phyloP scores from a whole-genome alignment of 2,329 filamentous ascomycete species.

The Ascochyta rabiei region DNA sequence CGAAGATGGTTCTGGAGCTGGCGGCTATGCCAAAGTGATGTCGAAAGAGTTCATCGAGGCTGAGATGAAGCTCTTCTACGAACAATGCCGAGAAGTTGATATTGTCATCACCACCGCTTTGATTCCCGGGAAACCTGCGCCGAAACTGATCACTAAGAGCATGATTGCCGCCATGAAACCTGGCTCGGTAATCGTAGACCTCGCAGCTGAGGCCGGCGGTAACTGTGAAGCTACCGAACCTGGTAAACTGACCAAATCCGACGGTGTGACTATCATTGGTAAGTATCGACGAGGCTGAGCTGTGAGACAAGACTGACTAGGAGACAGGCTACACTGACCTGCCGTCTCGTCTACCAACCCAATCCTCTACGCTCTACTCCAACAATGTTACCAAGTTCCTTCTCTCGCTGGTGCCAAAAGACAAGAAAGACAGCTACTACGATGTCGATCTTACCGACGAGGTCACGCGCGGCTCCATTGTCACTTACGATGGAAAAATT shows the following conservation, averaged over 20 bases:
- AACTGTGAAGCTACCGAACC: conserved; percentile 84
- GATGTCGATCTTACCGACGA: conserved; percentile 82
- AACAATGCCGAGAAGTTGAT: conserved; percentile 85
- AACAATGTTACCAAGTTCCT: conserved; percentile 93
- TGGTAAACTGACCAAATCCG: conserved; percentile 71
- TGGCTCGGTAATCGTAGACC: conserved; percentile 84
- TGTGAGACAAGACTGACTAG: conserved; percentile 1
- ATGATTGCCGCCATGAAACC: conserved; percentile 88
- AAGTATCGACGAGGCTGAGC: conserved; percentile 29
- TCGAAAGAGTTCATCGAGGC: conserved; percentile 91
- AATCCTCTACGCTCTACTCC: conserved; percentile 87
- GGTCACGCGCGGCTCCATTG: conserved; percentile 83
- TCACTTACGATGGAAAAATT: conserved; percentile 77
- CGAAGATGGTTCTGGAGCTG: conserved; percentile 82
- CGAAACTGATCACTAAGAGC: conserved; percentile 80
- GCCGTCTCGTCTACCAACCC: conserved; percentile 83
- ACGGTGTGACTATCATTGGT: conserved; percentile 86
- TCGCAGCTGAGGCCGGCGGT: conserved; percentile 85
- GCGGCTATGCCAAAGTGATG: conserved; percentile 93
- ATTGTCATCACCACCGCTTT: conserved; percentile 93
- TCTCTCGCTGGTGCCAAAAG: conserved; percentile 77
- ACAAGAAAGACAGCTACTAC: conserved; percentile 79
- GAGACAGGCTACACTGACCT: conserved; percentile 75
- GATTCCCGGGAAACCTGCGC: conserved; percentile 82
- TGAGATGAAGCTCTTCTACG: conserved; percentile 90